Percentiles rank a stretch among this genome's conserved stretches.
phyloP scores from a whole-genome alignment of 2,329 filamentous ascomycete genomes.

The Exophiala mesophila region DNA sequence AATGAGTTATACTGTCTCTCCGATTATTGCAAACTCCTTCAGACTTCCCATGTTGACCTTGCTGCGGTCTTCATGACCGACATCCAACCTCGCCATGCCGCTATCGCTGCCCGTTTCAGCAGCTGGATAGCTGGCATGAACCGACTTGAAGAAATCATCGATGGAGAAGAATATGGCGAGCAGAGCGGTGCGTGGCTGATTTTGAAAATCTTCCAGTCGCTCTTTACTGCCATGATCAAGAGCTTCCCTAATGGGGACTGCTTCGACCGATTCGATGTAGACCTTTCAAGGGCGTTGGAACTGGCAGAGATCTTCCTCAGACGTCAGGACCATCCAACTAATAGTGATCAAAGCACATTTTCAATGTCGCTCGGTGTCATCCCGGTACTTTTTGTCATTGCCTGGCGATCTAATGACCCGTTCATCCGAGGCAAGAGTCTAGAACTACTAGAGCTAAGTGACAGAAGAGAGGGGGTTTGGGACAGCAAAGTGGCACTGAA shows the following conservation, averaged over 20 bases:
- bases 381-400: conserved; percentile 61
- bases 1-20: not conserved
- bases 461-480: conserved; percentile 65
- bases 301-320: not conserved
- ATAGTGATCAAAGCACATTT: too few relatives aligned
- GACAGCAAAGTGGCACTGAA: too few relatives aligned
- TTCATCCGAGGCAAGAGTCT: conserved; percentile 56
- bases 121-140: not conserved
- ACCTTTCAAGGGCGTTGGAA: not conserved
- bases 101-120: not conserved
- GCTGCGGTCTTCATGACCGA: not conserved
- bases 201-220: not conserved
- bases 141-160: not conserved
- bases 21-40: not conserved
- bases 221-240: not conserved
- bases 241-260: not conserved
- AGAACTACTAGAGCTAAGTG: conserved; percentile 54
- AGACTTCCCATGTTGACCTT: not conserved
- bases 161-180: not conserved
- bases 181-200: not conserved
- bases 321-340: too few relatives aligned
- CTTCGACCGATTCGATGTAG: not conserved
- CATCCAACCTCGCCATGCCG: not conserved
- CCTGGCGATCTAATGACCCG: conserved; percentile 60
- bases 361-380: conserved; percentile 61